A percentile compares a stretch with the other conserved stretches of the same genome.
phyloP scores from a whole-genome alignment of 345 rosid genomes.

The Mercurialis annua region DNA sequence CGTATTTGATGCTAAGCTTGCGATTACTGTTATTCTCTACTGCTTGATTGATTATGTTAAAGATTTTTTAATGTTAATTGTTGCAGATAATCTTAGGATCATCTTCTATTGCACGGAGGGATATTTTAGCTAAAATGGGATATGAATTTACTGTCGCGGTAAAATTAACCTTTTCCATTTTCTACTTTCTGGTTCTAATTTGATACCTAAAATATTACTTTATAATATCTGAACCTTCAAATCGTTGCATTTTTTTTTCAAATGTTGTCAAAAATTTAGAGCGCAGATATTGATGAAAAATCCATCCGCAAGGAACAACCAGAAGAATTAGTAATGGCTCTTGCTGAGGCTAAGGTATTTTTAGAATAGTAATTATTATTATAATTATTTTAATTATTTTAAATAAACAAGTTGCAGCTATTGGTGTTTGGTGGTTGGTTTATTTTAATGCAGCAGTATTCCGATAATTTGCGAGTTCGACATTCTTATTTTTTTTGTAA shows the following conservation, averaged over 20 bases:
- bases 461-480: background rate
- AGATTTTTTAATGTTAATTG: background rate
- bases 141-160: slow-evolving; percentile 77
- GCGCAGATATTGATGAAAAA: slow-evolving; percentile 93
- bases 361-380: background rate
- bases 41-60: background rate
- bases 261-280: no score
- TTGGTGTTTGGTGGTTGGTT: background rate
- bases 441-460: background rate
- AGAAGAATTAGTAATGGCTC: slow-evolving; percentile 79
- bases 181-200: background rate
- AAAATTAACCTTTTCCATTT: slow-evolving; percentile 1
- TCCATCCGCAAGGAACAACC: slow-evolving; percentile 70
- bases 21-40: background rate
- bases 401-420: background rate
- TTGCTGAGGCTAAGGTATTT: slow-evolving; percentile 91
- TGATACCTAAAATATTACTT: background rate
- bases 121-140: slow-evolving; percentile 79
- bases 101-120: slow-evolving; percentile 62
- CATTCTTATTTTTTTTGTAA: background rate
- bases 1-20: background rate
- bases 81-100: slow-evolving; percentile 85
- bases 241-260: background rate
- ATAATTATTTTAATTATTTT: no score
- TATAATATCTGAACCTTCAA: background rate